Evolutionary conservation across 371 early-diverging fungal species (phyloP).

Genomic region (Zychaea mexicana): DNA sequence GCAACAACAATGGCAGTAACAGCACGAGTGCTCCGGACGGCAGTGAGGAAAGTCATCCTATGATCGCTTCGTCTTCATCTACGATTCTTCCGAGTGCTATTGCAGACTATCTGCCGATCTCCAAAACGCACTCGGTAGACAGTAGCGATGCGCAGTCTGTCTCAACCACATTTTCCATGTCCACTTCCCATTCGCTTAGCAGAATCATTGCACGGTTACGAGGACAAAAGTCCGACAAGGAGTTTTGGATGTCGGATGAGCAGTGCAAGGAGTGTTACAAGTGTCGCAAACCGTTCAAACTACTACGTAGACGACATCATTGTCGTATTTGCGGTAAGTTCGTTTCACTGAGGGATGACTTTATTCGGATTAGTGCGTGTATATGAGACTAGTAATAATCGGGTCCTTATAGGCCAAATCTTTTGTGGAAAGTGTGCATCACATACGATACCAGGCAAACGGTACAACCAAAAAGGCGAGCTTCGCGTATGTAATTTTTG

Average conservation of each 20-base stretch:
- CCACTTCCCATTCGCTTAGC: slow-evolving; percentile 61
- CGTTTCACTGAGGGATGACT: too few species aligned
- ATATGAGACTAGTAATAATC: neutral
- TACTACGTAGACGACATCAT: slow-evolving; percentile 80
- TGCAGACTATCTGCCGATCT: slow-evolving; percentile 32
- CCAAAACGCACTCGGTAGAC: slow-evolving; percentile 44
- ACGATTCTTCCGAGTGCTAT: slow-evolving; percentile 18
- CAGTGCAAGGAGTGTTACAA: slow-evolving; percentile 83
- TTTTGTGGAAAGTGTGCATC: slow-evolving; percentile 61
- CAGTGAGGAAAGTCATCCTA: slow-evolving; percentile 8
- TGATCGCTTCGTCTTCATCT: slow-evolving; percentile 9
- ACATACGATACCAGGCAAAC: slow-evolving; percentile 71
- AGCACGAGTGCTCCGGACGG: neutral
- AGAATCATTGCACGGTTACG: slow-evolving; percentile 58
- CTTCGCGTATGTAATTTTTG: slow-evolving; percentile 86
- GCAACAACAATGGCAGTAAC: neutral
- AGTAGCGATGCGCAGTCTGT: slow-evolving; percentile 57
- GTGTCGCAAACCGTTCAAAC: slow-evolving; percentile 74
- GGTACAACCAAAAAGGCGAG: slow-evolving; percentile 71
- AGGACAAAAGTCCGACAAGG: slow-evolving; percentile 67
- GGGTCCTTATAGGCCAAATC: slow-evolving; percentile 60
- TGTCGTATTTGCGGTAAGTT: slow-evolving; percentile 83
- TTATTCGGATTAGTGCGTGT: too few species aligned
- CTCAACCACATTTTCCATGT: slow-evolving; percentile 53
- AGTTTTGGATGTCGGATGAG: slow-evolving; percentile 90